Evolutionary conservation across 2,329 filamentous ascomycete genomes (phyloP), one percentile per base, ranked within the genome.

Genomic region (Fusarium euwallaceae): DNA sequence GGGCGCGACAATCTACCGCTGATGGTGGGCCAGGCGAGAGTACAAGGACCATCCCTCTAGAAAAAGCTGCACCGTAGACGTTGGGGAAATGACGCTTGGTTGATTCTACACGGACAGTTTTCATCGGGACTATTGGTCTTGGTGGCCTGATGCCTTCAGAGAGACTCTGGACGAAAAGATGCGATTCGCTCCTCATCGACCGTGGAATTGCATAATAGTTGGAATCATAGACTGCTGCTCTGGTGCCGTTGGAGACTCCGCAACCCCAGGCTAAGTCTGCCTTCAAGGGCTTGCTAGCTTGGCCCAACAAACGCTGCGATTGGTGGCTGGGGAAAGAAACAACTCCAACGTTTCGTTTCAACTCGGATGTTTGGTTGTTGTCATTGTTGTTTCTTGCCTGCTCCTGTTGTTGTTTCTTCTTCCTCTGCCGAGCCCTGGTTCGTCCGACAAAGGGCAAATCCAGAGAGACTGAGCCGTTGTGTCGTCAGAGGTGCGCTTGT

Each of bases 311-410:
- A 74, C 66, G 63, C 59, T 61, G 67, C 70, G 76, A 76, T 78
- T 73, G 60, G 64, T 69, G 67, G 67, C 70, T 75, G 70, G 73
- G 72, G 69, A 51, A 53, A 64, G 64, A 65, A 53, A 67, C 22
- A 74, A 37, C 61, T 66, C 59, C 68, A 76, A 67, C 76, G 77
- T 79, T 79, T 79, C 76, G 77, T 79, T 79, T 78, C 73, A 69
- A 53, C 48, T 53, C 48, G 27, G 24, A 69, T 74, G 72, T 74
- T 78, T 75, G 65, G 66, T 73, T 69, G 74, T 77, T 22, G 36
- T 59, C 29, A 24, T 59, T 22, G 34, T 39, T 59, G 55, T 59
- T 79, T 78, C 72, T 68, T 73, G 70, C 69, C 62, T 55, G 61
- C 29, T 65, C 39, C 27, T 27, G 34, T 78, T 78, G 66, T 67